Base-by-base conservation (phyloP, 2,329 filamentous ascomycete genomes). In the Colletotrichum chlorophyti region DNA sequence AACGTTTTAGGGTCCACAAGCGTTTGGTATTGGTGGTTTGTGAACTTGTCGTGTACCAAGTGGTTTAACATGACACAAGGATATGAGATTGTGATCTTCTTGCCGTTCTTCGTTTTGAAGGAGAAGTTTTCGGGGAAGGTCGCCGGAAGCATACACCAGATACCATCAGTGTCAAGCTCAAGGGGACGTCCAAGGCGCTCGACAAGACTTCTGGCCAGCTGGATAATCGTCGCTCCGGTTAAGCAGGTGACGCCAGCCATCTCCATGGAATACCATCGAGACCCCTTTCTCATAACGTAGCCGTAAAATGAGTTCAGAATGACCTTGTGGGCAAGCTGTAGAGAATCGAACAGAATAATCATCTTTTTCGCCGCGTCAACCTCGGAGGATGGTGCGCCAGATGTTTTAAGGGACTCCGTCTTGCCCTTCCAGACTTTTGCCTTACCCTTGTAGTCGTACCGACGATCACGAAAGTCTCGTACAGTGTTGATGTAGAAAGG, bases 1-100 rank as follows among this genome's bases (percentile, higher is more conserved):
- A 95, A 93, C 0, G 86, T 91, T 59, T 84, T 82, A 3, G 86
- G 83, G 66, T 99, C 93, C 1, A 86, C 82, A 3, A 99, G 81
- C 0, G 91, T 94, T 78, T 99, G 93, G 71, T 99, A 99, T 69
- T 99, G 95, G 67, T 98, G 89, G 67, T 99, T 99, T 23, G 95
- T 99, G 73, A 97, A 99, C 65, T 89, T 90, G 55, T 83, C 93
- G 70, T 99, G 95, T 7, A 99, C 95, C 4, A 97, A 83, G 71
- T 99, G 95, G 72, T 99, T 99, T 77, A 99, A 84, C 95, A 99
- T 99, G 65, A 97, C 93, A 72, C 95, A 99, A 53, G 95, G 95
- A 69, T 99, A 99, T 1, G 95, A 99, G 46, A 99, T 93, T n/a
- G 89, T 82, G 60, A 98, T 72, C 72, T 98, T 99, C 81, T 98